These are phyloP conservation scores for Ramaria rubella DNA, from an alignment of 768 basidiomycete species.

Conservation along the genomic window DNA sequence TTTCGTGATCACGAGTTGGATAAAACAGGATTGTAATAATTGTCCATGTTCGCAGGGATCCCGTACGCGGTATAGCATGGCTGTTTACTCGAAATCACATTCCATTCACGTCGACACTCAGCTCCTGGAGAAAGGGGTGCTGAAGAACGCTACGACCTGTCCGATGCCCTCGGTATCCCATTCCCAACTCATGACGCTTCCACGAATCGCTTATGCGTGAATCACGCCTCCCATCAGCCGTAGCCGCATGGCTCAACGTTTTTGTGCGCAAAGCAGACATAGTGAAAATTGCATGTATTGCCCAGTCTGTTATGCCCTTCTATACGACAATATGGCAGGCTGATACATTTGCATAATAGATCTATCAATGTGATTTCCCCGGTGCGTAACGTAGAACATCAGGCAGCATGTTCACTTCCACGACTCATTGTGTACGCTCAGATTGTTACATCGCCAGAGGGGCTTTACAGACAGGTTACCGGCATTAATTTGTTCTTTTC, in stretches of 20 bases:
- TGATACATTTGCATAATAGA: constrained; percentile 14
- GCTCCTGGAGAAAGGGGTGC: constrained; percentile 45
- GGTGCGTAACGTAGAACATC: constrained; percentile 26
- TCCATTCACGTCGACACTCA: too few relatives aligned
- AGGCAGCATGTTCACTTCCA: too few relatives aligned
- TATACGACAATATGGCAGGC: not conserved
- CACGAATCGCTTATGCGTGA: not conserved
- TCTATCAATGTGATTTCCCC: constrained; percentile 45
- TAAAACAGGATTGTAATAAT: not conserved
- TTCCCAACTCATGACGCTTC: not conserved
- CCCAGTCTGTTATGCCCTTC: constrained; percentile 35
- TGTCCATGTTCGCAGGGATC: constrained; percentile 27
- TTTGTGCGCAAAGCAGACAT: constrained; percentile 54
- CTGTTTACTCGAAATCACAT: not conserved
- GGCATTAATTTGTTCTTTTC: not conserved
- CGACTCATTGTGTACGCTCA: too few relatives aligned
- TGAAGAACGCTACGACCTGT: constrained; percentile 48
- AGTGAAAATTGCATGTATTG: constrained; percentile 55
- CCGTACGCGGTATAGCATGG: constrained; percentile 35
- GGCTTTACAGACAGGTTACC: constrained; percentile 31
- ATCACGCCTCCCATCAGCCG: constrained; percentile 32
- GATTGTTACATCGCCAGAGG: constrained; percentile 42
- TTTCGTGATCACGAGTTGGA: not conserved
- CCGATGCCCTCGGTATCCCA: constrained; percentile 43
- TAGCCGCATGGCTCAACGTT: constrained; percentile 55